Percentiles rank a stretch among this genome's conserved stretches.
Conservation (phyloP, 352 stramenopile species). For the Phytophthora sansomeana region DNA sequence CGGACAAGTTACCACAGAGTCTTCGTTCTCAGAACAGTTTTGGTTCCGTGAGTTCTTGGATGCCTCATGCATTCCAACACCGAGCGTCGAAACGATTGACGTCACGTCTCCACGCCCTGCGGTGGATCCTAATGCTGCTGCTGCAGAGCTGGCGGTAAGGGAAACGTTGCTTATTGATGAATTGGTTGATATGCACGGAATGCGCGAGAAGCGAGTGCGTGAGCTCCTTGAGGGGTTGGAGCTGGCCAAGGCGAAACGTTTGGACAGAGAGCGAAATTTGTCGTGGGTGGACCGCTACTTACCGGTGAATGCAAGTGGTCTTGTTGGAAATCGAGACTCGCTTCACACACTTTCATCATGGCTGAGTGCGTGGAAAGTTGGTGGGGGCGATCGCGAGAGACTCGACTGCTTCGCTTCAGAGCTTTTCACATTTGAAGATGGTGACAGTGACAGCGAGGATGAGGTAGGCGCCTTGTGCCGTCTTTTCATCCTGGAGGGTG, state of each 20-base stretch:
- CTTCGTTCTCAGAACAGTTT: slow-evolving; percentile 61
- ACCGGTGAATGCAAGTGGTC: slow-evolving; percentile 58
- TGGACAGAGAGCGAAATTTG: slow-evolving; percentile 60
- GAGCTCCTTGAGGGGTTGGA: slow-evolving; percentile 60
- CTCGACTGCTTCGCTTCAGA: slow-evolving; percentile 65
- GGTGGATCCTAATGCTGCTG: slow-evolving; percentile 9
- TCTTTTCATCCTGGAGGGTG: slow-evolving; percentile 79
- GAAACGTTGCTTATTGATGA: slow-evolving; percentile 59
- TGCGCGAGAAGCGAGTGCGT: slow-evolving; percentile 67
- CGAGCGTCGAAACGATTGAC: slow-evolving; percentile 26
- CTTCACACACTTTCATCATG: slow-evolving; percentile 75
- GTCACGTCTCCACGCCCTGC: slow-evolving; percentile 23
- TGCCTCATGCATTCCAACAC: slow-evolving; percentile 18
- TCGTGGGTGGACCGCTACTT: slow-evolving; percentile 74
- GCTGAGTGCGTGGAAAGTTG: slow-evolving; percentile 79
- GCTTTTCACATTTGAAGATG: slow-evolving; percentile 71
- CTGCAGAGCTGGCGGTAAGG: slow-evolving; percentile 20
- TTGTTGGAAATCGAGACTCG: slow-evolving; percentile 74
- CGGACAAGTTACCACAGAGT: slow-evolving; percentile 51
- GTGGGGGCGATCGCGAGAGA: slow-evolving; percentile 50
- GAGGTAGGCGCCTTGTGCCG: slow-evolving; percentile 68
- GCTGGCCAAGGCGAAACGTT: slow-evolving; percentile 50
- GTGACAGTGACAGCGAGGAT: slow-evolving; percentile 63
- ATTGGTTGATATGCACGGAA: slow-evolving; percentile 55
- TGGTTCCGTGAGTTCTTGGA: slow-evolving; percentile 62